These are phyloP conservation scores for Mentha longifolia DNA, from an alignment of 257 asterid species.

Conservation along the genomic window DNA sequence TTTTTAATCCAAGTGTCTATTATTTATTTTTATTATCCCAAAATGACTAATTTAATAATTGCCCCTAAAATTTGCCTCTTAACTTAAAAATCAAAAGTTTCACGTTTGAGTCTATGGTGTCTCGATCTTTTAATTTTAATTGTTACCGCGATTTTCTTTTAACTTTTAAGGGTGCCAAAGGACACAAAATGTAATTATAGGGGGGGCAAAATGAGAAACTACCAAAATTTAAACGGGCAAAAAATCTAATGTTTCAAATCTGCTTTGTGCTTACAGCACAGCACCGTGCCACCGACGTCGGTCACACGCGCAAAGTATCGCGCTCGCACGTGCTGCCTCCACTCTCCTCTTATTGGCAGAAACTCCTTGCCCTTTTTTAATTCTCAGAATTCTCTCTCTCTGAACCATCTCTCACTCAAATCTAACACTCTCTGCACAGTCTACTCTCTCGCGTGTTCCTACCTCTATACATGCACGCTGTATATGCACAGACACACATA, in stretches of 20 bases:
- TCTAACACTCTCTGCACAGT: constrained; percentile 27
- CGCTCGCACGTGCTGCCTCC: constrained; percentile 42
- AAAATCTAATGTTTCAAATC: constrained; percentile 10
- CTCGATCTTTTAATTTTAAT: too few relatives aligned
- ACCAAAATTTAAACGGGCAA: neutral
- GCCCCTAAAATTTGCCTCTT: too few relatives aligned
- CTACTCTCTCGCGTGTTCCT: neutral
- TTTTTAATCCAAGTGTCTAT: too few relatives aligned
- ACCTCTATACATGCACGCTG: constrained; percentile 22
- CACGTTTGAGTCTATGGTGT: too few relatives aligned
- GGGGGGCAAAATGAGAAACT: neutral
- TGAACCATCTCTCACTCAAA: constrained; percentile 1
- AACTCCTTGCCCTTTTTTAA: constrained; percentile 22
- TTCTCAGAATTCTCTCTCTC: constrained; percentile 26
- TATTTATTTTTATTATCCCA: too few relatives aligned
- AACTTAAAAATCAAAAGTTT: too few relatives aligned
- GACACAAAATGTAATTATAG: neutral
- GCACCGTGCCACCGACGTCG: constrained; percentile 35
- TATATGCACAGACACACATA: neutral
- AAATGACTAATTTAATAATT: too few relatives aligned
- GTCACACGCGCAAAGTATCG: constrained; percentile 42
- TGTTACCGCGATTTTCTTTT: too few relatives aligned
- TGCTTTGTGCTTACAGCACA: neutral
- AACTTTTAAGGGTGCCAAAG: too few relatives aligned
- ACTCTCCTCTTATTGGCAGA: constrained; percentile 35